These are phyloP conservation scores for Rhizopus sp. DNA, from an alignment of 371 early-diverging fungal species.

Conservation along the genomic window DNA sequence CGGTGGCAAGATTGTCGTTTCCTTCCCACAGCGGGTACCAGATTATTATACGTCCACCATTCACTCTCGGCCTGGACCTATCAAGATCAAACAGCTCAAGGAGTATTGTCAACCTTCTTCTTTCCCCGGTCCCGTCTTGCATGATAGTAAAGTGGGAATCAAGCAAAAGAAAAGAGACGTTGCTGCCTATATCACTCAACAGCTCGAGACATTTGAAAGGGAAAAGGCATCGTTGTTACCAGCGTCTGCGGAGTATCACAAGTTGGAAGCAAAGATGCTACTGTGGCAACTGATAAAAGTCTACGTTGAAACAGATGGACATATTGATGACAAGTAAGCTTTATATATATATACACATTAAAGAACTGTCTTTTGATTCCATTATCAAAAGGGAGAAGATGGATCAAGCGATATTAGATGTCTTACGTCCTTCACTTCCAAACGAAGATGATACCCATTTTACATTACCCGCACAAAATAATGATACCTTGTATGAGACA, in stretches of 20 bases:
- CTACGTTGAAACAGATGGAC: constrained; percentile 68
- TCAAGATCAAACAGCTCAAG: constrained; percentile 54
- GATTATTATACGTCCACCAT: constrained; percentile 41
- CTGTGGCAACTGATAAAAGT: constrained; percentile 66
- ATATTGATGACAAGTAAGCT: constrained; percentile 66
- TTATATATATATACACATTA: background rate
- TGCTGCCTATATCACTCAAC: constrained; percentile 51
- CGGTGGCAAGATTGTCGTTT: constrained; percentile 81
- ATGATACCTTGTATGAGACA: constrained; percentile 2
- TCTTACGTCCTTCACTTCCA: constrained; percentile 36
- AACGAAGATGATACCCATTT: constrained; percentile 34
- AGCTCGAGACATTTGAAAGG: constrained; percentile 44
- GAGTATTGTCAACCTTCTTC: constrained; percentile 21
- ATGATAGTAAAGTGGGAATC: constrained; percentile 50
- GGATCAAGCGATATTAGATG: constrained; percentile 55
- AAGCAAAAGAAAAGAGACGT: constrained; percentile 76
- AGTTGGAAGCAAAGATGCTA: constrained; percentile 38
- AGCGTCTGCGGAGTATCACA: constrained; percentile 30
- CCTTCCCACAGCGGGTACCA: constrained; percentile 71
- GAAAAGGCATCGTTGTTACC: constrained; percentile 18
- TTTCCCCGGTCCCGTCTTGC: constrained; percentile 65
- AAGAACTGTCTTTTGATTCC: background rate
- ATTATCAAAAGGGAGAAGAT: constrained; percentile 44
- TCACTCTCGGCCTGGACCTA: constrained; percentile 60
- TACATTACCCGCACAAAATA: constrained; percentile 38